These are phyloP conservation scores for Stachybotrys chartarum DNA, from an alignment of 2,329 filamentous ascomycete genomes.

Conservation along the genomic window DNA sequence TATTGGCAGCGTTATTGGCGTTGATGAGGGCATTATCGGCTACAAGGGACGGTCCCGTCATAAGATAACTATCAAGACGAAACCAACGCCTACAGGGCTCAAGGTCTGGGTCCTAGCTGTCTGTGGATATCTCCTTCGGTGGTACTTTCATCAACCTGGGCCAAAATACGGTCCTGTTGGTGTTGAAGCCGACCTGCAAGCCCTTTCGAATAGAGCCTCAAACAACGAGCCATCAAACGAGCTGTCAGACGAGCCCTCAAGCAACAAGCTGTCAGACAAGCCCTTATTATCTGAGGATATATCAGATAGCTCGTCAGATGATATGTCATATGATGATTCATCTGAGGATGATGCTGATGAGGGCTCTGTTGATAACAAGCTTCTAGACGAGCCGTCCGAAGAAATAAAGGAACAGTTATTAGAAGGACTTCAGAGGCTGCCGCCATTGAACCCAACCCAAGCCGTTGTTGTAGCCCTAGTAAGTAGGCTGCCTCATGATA, in stretches of 20 bases:
- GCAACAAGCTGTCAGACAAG: too few relatives aligned
- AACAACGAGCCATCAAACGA: background rate
- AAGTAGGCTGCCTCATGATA: slow-evolving; percentile 5
- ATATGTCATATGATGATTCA: background rate
- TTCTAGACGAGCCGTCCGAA: background rate
- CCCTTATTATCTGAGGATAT: background rate
- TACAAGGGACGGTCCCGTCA: background rate
- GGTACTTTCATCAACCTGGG: slow-evolving; percentile 3
- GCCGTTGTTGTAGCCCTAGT: too few relatives aligned
- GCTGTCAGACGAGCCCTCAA: background rate
- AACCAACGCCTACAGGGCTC: slow-evolving; percentile 1
- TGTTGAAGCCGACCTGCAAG: background rate
- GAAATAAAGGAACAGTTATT: background rate
- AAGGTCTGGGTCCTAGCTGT: background rate
- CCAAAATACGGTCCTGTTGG: too few relatives aligned
- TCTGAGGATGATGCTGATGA: background rate
- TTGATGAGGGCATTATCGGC: background rate
- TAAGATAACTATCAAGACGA: slow-evolving; percentile 1
- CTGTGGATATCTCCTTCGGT: background rate
- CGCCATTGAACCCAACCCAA: too few relatives aligned
- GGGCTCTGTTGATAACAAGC: background rate
- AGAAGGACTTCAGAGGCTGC: background rate
- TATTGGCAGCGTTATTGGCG: slow-evolving; percentile 1
- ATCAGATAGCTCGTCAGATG: background rate
- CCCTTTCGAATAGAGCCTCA: background rate